Evolutionary conservation across 352 stramenopile species (phyloP), one percentile per base, ranked within the genome.

Genomic region (Achlya hypogyna): DNA sequence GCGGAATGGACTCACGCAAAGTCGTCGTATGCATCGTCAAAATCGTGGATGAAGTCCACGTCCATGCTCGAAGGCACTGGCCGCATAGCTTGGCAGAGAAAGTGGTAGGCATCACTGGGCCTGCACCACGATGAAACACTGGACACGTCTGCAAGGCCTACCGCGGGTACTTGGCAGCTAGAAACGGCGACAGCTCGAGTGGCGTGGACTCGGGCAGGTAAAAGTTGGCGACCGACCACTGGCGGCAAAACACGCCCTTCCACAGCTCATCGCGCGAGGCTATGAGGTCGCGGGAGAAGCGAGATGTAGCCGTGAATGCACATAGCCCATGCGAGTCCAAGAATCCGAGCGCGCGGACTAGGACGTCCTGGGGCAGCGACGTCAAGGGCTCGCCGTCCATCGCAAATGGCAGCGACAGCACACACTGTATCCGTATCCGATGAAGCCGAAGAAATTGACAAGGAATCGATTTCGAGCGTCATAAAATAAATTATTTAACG

Each of bases 51-150:
- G 22, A 45, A 62, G 20, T 62, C 35, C 27, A 62, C 2, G 53
- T 62, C 34, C 25, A 62, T 29, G 1, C 10, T 29, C 20, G 31
- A 49, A 12, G 53, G 53, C 35, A 62, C 29, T n/a, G 20, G 27
- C 12, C 31, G 53, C 31, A 62, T 25, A n/a, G 53, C 53, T n/a
- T 62, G 53, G 25, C 53, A 62, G 53, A 62, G 53, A n/a, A 47
- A 62, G 28, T 32, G 53, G 25, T 29, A 62, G 20, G 28, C 53
- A 31, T 62, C 53, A 23, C 53, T 62, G 31, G 27, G 25, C 18
- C 53, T 62, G 22, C 31, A 23, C 8, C 12, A n/a, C 23, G 18
- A 28, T 62, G 34, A 62, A 32, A 22, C 10, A 14, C 25, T 20
- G 4, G 4, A 42, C 22, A 43, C 34, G 49, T 45, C 22, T 5